These are phyloP conservation scores for Fonsecaea erecta DNA, from an alignment of 2,329 filamentous ascomycete genomes.

Conservation along the genomic window DNA sequence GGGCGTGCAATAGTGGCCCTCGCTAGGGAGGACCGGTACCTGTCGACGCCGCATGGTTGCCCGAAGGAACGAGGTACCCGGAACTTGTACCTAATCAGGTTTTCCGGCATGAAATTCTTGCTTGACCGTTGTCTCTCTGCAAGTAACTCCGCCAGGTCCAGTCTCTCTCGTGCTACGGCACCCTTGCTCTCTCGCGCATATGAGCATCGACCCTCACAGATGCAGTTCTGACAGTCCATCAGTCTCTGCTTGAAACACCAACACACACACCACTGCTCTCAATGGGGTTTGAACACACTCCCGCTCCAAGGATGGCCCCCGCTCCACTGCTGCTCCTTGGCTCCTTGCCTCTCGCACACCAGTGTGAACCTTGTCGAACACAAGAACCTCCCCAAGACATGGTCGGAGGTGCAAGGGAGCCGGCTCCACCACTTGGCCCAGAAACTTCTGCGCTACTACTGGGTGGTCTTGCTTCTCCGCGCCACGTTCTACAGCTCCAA, in stretches of 20 bases:
- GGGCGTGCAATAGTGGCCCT: not conserved
- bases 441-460: not conserved
- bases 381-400: not conserved
- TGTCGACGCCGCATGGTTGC: not conserved
- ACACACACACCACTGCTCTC: not conserved
- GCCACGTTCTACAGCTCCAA: conserved; percentile 9
- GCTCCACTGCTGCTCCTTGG: not conserved
- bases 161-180: too few species aligned
- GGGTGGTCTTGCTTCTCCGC: not conserved
- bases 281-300: not conserved
- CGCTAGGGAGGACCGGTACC: not conserved
- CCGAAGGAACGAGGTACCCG: not conserved
- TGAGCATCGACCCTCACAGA: not conserved
- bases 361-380: not conserved
- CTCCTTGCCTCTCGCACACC: not conserved
- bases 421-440: not conserved
- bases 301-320: not conserved
- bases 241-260: not conserved
- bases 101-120: too few species aligned
- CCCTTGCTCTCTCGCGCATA: too few species aligned
- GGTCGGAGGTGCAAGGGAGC: not conserved
- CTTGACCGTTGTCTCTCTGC: too few species aligned
- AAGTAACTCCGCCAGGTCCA: too few species aligned
- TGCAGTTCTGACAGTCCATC: not conserved
- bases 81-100: too few species aligned